Base-by-base conservation (phyloP, 257 asterid species). In the Nicotiana benthamiana region DNA sequence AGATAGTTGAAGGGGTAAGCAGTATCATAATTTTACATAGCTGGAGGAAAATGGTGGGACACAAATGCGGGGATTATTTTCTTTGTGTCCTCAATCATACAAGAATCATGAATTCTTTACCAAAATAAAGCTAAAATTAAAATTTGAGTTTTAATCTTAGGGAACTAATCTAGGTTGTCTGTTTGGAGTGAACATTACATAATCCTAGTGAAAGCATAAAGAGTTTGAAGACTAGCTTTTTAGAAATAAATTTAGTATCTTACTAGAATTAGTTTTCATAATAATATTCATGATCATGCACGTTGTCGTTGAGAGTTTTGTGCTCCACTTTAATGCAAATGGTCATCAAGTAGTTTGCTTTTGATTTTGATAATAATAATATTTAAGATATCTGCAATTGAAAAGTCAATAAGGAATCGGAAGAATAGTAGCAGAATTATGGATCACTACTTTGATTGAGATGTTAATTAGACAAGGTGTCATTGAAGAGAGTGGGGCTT, bases 401-500 rank as follows among this genome's bases (percentile, higher is more conserved):
- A 92, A 85, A 90, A 87, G 82, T 88, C 95, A 18, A 85, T 88
- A 27, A 91, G 80, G 83, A 87, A 83, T 86, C 93, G 97, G 22
- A 84, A 82, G 16, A 92, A 85, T n/a, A 82, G 95, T 88, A 64
- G 87, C 93, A 60, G 94, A 90, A 80, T 34, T 92, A 72, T 95
- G 89, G 65, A 86, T 92, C 83, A 92, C 97, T 16, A 92, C 95
- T 8, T 86, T 92, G 87, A 88, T 78, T 48, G 93, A 90, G 81
- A 92, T 92, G 91, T 81, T 92, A 83, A 92, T 92, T 93, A 83
- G 91, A 80, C n/a, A n/a, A n/a, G n/a, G n/a, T n/a, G n/a, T n/a
- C 92, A 88, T 28, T 28, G 30, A 28, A 28, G 30, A 28, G 3
- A 28, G 1, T 28, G 30, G 30, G 30, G 30, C 30, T 28, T 28